These are phyloP conservation scores for Oryza australiensis DNA, from an alignment of 176 grass and related monocot genomes.

Conservation along the genomic window DNA sequence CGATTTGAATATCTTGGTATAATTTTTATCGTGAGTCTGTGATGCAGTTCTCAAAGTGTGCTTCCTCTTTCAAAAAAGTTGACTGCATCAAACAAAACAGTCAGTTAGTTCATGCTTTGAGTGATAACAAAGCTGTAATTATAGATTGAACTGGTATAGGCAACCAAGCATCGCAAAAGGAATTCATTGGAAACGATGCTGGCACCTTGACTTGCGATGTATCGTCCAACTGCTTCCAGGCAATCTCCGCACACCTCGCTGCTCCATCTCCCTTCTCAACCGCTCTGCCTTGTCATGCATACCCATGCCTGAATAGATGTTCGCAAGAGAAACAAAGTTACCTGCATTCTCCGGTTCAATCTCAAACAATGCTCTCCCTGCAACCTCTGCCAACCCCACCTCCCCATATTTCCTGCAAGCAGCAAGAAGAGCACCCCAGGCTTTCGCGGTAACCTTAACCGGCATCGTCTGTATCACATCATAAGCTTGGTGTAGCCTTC, in stretches of 20 bases:
- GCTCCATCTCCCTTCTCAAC: slow-evolving; percentile 61
- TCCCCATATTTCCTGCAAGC: slow-evolving; percentile 70
- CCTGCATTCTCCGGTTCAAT: slow-evolving; percentile 71
- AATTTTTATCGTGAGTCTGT: neutral
- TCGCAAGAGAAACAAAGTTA: slow-evolving; percentile 66
- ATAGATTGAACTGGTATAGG: slow-evolving; percentile 16
- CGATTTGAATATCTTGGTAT: slow-evolving; percentile 17
- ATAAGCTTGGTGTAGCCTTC: slow-evolving; percentile 57
- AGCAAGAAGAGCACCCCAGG: slow-evolving; percentile 78
- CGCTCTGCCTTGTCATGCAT: slow-evolving; percentile 56
- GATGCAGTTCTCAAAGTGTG: slow-evolving; percentile 5
- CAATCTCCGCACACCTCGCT: slow-evolving; percentile 42
- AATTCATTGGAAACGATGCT: neutral
- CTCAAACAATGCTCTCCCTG: slow-evolving; percentile 58
- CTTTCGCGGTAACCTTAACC: slow-evolving; percentile 53
- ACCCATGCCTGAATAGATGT: slow-evolving; percentile 55
- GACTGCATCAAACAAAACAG: slow-evolving; percentile 20
- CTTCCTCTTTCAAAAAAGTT: neutral
- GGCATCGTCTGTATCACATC: slow-evolving; percentile 64
- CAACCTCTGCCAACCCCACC: slow-evolving; percentile 55
- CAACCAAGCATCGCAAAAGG: neutral
- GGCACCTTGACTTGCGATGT: slow-evolving; percentile 43
- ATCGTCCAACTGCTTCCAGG: slow-evolving; percentile 65
- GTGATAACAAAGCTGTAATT: neutral
- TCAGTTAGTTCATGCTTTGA: slow-evolving; percentile 1